These are phyloP conservation scores for Lecanicillium sp. DNA, from an alignment of 2,329 filamentous ascomycete species.

Conservation along the genomic window DNA sequence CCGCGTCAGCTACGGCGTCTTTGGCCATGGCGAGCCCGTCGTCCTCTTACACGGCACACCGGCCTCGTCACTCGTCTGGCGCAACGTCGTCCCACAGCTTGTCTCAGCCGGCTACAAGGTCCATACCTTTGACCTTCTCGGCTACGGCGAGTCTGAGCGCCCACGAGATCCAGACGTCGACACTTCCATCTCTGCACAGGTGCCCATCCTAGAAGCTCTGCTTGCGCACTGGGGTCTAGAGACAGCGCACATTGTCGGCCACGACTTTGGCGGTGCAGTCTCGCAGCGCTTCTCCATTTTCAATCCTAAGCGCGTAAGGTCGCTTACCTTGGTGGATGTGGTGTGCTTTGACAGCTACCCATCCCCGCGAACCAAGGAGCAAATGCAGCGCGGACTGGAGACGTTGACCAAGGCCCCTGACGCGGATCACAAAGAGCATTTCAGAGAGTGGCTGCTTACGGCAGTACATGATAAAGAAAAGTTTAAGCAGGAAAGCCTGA, in stretches of 20 bases:
- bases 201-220: slow-evolving; percentile 19
- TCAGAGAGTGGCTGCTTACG: slow-evolving; percentile 18
- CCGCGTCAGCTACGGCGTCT: slow-evolving; percentile 20
- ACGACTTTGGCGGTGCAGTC: slow-evolving; percentile 24
- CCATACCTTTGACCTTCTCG: slow-evolving; percentile 22
- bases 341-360: slow-evolving; percentile 26
- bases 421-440: slow-evolving; percentile 16
- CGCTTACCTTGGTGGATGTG: slow-evolving; percentile 20
- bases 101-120: slow-evolving; percentile 15
- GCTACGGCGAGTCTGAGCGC: slow-evolving; percentile 23
- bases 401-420: slow-evolving; percentile 15
- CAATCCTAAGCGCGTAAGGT: slow-evolving; percentile 13
- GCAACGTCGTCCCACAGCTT: slow-evolving; percentile 18
- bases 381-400: slow-evolving; percentile 21
- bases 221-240: slow-evolving; percentile 18
- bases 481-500: slow-evolving; percentile 14
- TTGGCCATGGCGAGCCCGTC: slow-evolving; percentile 17
- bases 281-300: slow-evolving; percentile 20
- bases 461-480: slow-evolving; percentile 13
- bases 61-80: slow-evolving; percentile 25
- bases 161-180: slow-evolving; percentile 19
- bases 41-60: slow-evolving; percentile 25
- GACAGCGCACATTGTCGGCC: slow-evolving; percentile 17
- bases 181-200: slow-evolving; percentile 24
- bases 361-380: slow-evolving; percentile 20